Evolutionary conservation across 139 green algal genomes (phyloP), one percentile per base, ranked within the genome.

Genomic region (Zygnema cylindricum): DNA sequence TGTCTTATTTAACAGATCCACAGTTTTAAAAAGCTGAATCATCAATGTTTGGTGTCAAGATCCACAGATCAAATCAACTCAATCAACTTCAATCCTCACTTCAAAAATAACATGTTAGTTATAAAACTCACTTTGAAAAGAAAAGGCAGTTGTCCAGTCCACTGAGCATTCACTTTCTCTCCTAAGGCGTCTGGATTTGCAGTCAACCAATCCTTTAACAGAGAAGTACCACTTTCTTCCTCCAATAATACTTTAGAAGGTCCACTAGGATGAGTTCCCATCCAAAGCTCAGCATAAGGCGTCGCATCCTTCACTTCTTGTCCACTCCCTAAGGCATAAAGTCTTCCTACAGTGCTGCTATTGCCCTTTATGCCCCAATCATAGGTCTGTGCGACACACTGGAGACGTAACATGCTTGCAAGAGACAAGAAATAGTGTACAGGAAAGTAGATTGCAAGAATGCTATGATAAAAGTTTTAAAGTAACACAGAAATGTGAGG

Each of bases 91-190:
- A n/a, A n/a, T n/a, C n/a, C n/a, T n/a, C n/a, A n/a, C n/a, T n/a
- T n/a, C n/a, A n/a, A n/a, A n/a, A n/a, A n/a, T n/a, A n/a, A n/a
- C n/a, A n/a, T n/a, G n/a, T n/a, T n/a, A n/a, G n/a, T n/a, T n/a
- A n/a, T n/a, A n/a, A n/a, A n/a, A n/a, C n/a, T n/a, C 3, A 95
- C 97, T 93, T 99, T 99, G 93, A 98, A 98, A 30, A 99, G 90
- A 85, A 97, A 99, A 0, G 97, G 97, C 43, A 99, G 92, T 38
- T 95, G 91, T 25, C 42, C 55, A 1, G 94, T 95, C 90, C 97
- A 99, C 30, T 82, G 85, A 0, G 93, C 35, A 23, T 87, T 3
- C 16, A 96, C 92, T 0, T 88, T 82, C 0, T 89, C 43, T 0
- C 97, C 97, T 32, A 99, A 91, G 43, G 93, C 71, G 1, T 82